Evolutionary conservation across 805 yeast genomes (phyloP).

Genomic region (Blastobotrys attinorum): DNA sequence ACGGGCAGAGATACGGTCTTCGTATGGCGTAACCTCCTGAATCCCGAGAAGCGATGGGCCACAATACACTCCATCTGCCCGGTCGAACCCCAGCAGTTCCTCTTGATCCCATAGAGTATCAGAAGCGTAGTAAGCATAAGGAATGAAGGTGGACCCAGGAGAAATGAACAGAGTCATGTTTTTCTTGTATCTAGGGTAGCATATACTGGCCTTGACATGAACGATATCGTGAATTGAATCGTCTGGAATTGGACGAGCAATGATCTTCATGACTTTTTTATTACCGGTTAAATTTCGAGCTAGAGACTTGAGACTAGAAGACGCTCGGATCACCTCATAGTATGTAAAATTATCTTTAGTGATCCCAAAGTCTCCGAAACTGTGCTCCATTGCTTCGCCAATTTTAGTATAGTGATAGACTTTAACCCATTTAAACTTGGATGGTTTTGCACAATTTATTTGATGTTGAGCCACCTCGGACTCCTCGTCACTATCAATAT

Average conservation of each 20-base stretch:
- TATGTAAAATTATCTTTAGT: constrained; percentile 9
- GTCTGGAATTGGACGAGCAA: constrained; percentile 9
- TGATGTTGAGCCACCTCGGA: too few relatives aligned
- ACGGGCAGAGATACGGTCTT: too few relatives aligned
- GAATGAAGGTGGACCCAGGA: constrained; percentile 30
- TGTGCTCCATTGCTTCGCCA: constrained; percentile 8
- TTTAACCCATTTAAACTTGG: not conserved
- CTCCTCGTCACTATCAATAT: not conserved
- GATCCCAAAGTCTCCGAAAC: not conserved
- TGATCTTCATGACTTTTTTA: constrained; percentile 16
- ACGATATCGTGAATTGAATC: constrained; percentile 28
- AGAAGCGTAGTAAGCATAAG: constrained; percentile 2
- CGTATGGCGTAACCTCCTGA: too few relatives aligned
- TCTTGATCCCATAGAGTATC: constrained; percentile 4
- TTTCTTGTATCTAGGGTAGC: constrained; percentile 54
- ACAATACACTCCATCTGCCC: not conserved
- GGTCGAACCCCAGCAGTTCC: not conserved
- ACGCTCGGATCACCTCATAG: constrained; percentile 16
- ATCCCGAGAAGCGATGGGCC: not conserved
- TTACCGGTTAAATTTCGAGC: not conserved
- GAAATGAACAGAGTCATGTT: constrained; percentile 55
- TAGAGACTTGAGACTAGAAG: constrained; percentile 6
- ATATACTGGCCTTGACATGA: constrained; percentile 49
- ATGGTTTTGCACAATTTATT: too few relatives aligned
- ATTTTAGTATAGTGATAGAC: constrained; percentile 5